Evolutionary conservation across 805 yeast genomes (phyloP).

Genomic region (Candida ficus): DNA sequence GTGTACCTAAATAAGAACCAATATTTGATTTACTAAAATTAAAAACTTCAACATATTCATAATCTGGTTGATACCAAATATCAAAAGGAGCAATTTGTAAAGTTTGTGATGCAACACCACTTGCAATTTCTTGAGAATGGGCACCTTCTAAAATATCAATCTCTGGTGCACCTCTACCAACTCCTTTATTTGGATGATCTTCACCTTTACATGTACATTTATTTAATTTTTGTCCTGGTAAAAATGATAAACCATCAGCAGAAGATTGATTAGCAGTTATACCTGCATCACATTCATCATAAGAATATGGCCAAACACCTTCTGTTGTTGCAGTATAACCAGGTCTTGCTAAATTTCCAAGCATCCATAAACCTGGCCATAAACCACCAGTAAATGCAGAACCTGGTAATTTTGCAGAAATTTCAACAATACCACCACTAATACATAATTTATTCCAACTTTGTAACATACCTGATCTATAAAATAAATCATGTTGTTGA

Average conservation of each 20-base stretch:
- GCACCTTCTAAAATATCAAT: slow-evolving; percentile 90
- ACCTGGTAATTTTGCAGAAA: slow-evolving; percentile 74
- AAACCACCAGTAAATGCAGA: slow-evolving; percentile 74
- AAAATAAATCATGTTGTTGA: slow-evolving; percentile 69
- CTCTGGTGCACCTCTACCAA: slow-evolving; percentile 94
- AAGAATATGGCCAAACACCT: slow-evolving; percentile 94
- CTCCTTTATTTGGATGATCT: slow-evolving; percentile 84
- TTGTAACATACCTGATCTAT: slow-evolving; percentile 89
- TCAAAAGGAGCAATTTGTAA: slow-evolving; percentile 91
- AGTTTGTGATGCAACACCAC: slow-evolving; percentile 80
- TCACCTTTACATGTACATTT: slow-evolving; percentile 77
- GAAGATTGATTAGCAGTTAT: slow-evolving; percentile 92
- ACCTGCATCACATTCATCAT: slow-evolving; percentile 86
- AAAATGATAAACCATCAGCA: slow-evolving; percentile 79
- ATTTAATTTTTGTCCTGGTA: slow-evolving; percentile 79
- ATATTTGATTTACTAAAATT: slow-evolving; percentile 66
- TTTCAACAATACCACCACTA: slow-evolving; percentile 76
- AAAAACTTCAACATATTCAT: slow-evolving; percentile 68
- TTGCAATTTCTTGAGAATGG: slow-evolving; percentile 39
- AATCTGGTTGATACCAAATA: slow-evolving; percentile 91
- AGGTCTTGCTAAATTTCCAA: slow-evolving; percentile 91
- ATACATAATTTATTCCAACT: slow-evolving; percentile 90
- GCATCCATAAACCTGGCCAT: slow-evolving; percentile 97
- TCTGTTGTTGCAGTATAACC: slow-evolving; percentile 85
- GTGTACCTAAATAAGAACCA: slow-evolving; percentile 91